A percentile compares a stretch with the other conserved stretches of the same genome.
phyloP scores from a whole-genome alignment of 164 flowering plant genomes.

The Saururus chinensis region DNA sequence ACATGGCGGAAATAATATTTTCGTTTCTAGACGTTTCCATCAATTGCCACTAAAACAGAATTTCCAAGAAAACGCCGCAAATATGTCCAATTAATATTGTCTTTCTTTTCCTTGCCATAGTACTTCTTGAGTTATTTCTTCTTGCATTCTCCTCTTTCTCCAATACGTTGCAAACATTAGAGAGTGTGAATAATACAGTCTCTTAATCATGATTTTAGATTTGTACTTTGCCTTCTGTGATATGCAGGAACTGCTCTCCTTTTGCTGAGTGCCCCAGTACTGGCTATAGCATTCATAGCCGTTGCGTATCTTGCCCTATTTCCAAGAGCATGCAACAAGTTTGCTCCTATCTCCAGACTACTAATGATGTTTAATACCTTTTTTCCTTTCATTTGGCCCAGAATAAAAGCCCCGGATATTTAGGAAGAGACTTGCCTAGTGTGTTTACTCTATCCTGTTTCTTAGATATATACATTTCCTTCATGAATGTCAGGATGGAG shows the following conservation, averaged over 20 bases:
- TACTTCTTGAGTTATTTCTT: not conserved
- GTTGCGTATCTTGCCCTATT: constrained; percentile 16
- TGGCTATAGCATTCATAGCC: constrained; percentile 49
- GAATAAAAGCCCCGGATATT: not conserved
- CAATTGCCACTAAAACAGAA: too few relatives aligned
- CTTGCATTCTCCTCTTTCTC: not conserved
- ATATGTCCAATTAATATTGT: too few relatives aligned
- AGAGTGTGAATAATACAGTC: too few relatives aligned
- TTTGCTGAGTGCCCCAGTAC: constrained; percentile 54
- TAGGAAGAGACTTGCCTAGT: too few relatives aligned
- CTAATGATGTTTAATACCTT: not conserved
- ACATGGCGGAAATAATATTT: too few relatives aligned
- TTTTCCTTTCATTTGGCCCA: not conserved
- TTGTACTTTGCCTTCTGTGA: not conserved
- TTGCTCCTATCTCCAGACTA: not conserved
- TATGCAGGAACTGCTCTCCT: constrained; percentile 62
- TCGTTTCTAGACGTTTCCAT: too few relatives aligned
- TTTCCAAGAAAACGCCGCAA: too few relatives aligned
- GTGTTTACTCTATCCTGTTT: too few relatives aligned
- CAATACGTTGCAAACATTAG: too few relatives aligned
- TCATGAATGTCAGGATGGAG: constrained; percentile 27
- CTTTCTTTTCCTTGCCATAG: not conserved
- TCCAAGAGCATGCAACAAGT: constrained; percentile 1
- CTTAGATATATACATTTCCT: too few relatives aligned
- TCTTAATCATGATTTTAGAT: too few relatives aligned